A percentile compares a stretch with the other conserved stretches of the same genome.
Conservation (phyloP, 1,284 basidiomycete species). For the Fistulina hepatica region DNA sequence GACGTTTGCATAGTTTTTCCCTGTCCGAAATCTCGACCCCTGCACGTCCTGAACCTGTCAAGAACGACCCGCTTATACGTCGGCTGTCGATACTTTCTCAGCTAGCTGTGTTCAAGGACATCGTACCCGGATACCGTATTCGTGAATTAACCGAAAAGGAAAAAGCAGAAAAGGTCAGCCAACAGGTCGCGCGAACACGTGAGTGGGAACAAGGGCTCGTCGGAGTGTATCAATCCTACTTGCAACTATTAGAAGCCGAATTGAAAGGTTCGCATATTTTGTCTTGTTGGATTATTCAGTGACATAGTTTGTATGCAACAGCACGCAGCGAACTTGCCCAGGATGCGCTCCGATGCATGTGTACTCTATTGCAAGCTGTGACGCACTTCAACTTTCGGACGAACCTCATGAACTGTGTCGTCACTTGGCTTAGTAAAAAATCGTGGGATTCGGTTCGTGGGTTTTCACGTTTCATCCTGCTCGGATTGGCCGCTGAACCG, state of each 20-base stretch:
- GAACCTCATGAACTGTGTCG: constrained; percentile 85
- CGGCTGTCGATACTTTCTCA: constrained; percentile 86
- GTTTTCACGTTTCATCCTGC: constrained; percentile 8
- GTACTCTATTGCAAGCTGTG: constrained; percentile 70
- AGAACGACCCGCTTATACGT: constrained; percentile 76
- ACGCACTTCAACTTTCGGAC: constrained; percentile 97
- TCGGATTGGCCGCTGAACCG: constrained; percentile 2
- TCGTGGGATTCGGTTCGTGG: constrained; percentile 75
- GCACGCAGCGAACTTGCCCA: constrained; percentile 65
- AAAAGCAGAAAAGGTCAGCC: constrained; percentile 87
- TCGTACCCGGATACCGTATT: constrained; percentile 87
- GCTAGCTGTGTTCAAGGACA: constrained; percentile 91
- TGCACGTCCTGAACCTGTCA: constrained; percentile 52
- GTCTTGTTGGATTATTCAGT: constrained; percentile 13
- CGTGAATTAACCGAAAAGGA: constrained; percentile 85
- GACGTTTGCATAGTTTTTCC: constrained; percentile 80
- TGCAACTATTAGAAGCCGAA: constrained; percentile 78
- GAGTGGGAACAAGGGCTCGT: constrained; percentile 98
- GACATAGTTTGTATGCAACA: constrained; percentile 25
- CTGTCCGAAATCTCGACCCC: constrained; percentile 59
- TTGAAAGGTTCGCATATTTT: constrained; percentile 56
- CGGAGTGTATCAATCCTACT: constrained; percentile 78
- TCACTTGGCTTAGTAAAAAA: constrained; percentile 75
- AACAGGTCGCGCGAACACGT: constrained; percentile 81
- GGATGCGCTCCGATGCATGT: constrained; percentile 76